Evolutionary conservation across 306 rosid genomes (phyloP).

Genomic region (Datisca glomerata): DNA sequence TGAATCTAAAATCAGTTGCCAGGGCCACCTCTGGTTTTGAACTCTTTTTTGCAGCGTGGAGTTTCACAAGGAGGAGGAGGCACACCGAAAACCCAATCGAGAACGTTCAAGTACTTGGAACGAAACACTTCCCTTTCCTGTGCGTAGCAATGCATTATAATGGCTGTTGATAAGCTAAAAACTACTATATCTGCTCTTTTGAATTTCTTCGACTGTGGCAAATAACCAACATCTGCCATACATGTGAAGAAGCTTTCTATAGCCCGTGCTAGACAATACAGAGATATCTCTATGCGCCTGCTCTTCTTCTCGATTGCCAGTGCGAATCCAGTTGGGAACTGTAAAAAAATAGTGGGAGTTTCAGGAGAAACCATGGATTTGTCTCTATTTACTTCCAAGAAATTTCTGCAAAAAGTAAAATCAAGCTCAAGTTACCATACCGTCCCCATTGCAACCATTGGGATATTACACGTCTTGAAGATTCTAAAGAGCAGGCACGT

Average conservation of each 20-base stretch:
- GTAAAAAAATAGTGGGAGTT: slow-evolving; percentile 10
- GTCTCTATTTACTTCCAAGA: no score
- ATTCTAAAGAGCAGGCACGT: slow-evolving; percentile 68
- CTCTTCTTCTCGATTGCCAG: slow-evolving; percentile 75
- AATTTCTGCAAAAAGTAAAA: no score
- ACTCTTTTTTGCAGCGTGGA: slow-evolving; percentile 48
- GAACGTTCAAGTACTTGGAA: slow-evolving; percentile 73
- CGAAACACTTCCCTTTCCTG: slow-evolving; percentile 89
- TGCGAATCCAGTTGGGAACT: slow-evolving; percentile 80
- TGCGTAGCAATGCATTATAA: slow-evolving; percentile 96
- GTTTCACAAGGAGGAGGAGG: slow-evolving; percentile 86
- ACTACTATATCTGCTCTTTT: slow-evolving; percentile 70
- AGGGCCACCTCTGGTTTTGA: no score
- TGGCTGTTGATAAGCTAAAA: slow-evolving; percentile 88
- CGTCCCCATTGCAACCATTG: slow-evolving; percentile 82
- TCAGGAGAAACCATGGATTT: neutral
- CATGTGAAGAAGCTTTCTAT: slow-evolving; percentile 91
- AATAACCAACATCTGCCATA: slow-evolving; percentile 59
- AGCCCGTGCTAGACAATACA: slow-evolving; percentile 82
- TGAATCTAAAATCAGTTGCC: no score
- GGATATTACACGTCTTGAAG: slow-evolving; percentile 60
- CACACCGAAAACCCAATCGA: slow-evolving; percentile 94
- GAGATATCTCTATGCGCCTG: slow-evolving; percentile 79
- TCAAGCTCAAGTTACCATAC: no score
- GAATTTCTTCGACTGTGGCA: slow-evolving; percentile 50